These are phyloP conservation scores for Kwoniella sp. DNA, from an alignment of 768 basidiomycete species.

Conservation along the genomic window DNA sequence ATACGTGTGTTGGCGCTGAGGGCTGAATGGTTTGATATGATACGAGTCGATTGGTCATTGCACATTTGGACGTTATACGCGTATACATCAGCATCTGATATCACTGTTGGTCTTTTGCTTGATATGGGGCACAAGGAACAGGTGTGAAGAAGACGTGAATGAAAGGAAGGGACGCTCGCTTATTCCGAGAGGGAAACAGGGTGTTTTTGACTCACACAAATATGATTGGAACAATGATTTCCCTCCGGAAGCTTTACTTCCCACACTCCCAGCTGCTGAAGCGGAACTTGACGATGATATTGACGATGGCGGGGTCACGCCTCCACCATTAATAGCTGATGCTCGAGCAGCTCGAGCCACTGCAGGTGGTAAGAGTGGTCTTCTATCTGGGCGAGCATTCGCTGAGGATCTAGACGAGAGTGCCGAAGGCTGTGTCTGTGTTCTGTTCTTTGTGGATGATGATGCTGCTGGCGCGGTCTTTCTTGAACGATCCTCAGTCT, in stretches of 20 bases:
- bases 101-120: too few species aligned
- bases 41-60: too few species aligned
- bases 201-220: conserved; percentile 3
- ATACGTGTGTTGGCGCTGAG: conserved; percentile 14
- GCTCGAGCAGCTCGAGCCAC: conserved; percentile 11
- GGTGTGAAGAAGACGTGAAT: background rate
- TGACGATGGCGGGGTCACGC: background rate
- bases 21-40: conserved; percentile 2
- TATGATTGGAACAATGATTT: conserved; percentile 17
- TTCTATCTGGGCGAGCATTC: conserved; percentile 6
- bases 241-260: background rate
- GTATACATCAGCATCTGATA: background rate
- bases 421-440: background rate
- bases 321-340: background rate
- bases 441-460: too few species aligned
- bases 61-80: too few species aligned
- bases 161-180: too few species aligned
- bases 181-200: background rate
- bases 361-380: conserved; percentile 10
- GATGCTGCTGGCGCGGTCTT: too few species aligned
- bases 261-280: background rate
- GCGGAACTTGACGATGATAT: too few species aligned
- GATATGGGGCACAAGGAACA: background rate
- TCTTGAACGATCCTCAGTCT: too few species aligned
- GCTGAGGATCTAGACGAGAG: background rate